A percentile compares a stretch with the other conserved stretches of the same genome.
Evolutionary conservation across 2,329 filamentous ascomycete genomes (phyloP).

Genomic region (Monilinia polystroma): DNA sequence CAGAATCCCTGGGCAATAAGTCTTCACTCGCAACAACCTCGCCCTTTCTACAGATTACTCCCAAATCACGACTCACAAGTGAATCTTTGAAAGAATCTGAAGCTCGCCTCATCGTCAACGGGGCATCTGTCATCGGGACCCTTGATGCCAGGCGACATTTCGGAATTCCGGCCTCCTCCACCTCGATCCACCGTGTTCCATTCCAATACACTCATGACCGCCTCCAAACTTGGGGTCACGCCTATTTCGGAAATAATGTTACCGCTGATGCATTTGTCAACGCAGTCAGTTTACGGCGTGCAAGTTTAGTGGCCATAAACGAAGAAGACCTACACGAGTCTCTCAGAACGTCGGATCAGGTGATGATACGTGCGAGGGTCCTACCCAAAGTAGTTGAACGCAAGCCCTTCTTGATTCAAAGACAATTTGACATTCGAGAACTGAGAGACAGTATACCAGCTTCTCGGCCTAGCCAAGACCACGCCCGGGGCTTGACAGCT

Average conservation of each 20-base stretch:
- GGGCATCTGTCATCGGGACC: background rate
- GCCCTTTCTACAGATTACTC: background rate
- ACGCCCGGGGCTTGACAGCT: background rate
- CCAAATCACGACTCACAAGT: background rate
- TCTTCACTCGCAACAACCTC: background rate
- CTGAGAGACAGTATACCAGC: conserved; percentile 47
- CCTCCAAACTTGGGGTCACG: conserved; percentile 45
- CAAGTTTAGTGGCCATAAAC: conserved; percentile 29
- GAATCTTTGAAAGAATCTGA: background rate
- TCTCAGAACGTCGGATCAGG: conserved; percentile 17
- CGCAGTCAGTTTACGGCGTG: conserved; percentile 44
- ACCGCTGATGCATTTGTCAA: conserved; percentile 50
- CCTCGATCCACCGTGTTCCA: conserved; percentile 27
- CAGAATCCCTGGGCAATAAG: background rate
- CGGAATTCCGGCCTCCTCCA: background rate
- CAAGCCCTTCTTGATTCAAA: conserved; percentile 50
- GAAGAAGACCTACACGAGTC: conserved; percentile 17
- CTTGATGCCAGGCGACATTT: conserved; percentile 1
- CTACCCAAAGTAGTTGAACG: conserved; percentile 44
- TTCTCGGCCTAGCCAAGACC: background rate
- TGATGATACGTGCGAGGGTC: conserved; percentile 48
- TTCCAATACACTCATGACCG: conserved; percentile 40
- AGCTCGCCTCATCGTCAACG: too few species aligned
- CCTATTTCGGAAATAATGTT: conserved; percentile 45
- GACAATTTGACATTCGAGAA: conserved; percentile 51